Conservation (phyloP, 106 monocot genomes). For the Gastrodia elata region DNA sequence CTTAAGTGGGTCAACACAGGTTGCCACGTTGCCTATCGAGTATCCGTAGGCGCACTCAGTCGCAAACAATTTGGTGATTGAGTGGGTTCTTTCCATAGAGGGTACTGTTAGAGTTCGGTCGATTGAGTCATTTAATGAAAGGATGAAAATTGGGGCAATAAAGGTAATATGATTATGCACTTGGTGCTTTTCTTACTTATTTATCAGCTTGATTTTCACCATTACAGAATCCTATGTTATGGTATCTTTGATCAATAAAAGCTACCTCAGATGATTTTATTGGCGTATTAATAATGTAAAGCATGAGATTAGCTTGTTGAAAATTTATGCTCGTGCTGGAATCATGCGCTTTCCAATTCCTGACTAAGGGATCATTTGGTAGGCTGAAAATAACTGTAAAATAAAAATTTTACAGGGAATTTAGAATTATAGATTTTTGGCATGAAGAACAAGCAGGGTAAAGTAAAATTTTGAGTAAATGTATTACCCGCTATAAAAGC, state of each 20-base stretch:
- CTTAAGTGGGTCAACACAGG: too few species aligned
- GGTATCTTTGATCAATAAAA: background rate
- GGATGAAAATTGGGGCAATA: constrained; percentile 92
- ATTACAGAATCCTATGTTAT: background rate
- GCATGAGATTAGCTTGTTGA: background rate
- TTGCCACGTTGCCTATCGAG: constrained; percentile 73
- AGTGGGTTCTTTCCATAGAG: constrained; percentile 82
- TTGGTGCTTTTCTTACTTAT: background rate
- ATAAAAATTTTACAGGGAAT: too few species aligned
- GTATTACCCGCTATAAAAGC: too few species aligned
- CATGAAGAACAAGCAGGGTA: too few species aligned
- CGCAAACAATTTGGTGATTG: constrained; percentile 69
- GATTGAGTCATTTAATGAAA: constrained; percentile 57
- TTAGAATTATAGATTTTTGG: too few species aligned
- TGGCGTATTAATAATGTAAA: background rate
- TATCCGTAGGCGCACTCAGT: constrained; percentile 58
- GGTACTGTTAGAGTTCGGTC: constrained; percentile 68
- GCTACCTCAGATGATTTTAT: background rate
- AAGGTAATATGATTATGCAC: constrained; percentile 37
- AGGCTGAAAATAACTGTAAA: too few species aligned
- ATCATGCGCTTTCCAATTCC: too few species aligned
- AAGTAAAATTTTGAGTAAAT: too few species aligned
- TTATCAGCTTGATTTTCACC: background rate
- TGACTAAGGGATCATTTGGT: too few species aligned
- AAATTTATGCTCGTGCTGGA: background rate